A percentile compares a stretch with the other conserved stretches of the same genome.
phyloP scores from a whole-genome alignment of 2,329 filamentous ascomycete species.

The Diaporthe humulicola region DNA sequence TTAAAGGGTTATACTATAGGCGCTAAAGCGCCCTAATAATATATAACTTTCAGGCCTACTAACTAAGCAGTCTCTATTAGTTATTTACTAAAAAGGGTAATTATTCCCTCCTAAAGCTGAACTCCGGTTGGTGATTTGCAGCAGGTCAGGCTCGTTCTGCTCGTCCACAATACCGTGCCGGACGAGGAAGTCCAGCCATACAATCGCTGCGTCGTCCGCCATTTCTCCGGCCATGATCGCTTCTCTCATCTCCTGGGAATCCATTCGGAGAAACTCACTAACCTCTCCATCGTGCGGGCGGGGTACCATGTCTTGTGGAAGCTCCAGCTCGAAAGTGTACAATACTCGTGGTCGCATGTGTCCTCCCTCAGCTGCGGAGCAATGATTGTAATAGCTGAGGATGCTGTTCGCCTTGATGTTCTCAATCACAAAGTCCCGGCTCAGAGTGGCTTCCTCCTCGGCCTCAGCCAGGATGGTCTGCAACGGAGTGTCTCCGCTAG shows the following conservation, averaged over 20 bases:
- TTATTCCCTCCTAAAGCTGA: too few species aligned
- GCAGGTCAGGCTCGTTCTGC: conserved; percentile 2
- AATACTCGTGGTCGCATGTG: neutral
- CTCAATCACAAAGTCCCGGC: neutral
- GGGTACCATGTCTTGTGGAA: neutral
- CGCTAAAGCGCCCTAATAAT: too few species aligned
- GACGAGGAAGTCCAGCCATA: conserved; percentile 20
- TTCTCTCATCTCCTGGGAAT: neutral
- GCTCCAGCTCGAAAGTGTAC: neutral
- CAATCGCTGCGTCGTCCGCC: conserved; percentile 6
- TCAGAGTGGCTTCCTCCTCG: neutral
- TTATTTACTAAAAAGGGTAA: too few species aligned
- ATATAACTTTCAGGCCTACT: too few species aligned
- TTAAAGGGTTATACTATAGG: too few species aligned
- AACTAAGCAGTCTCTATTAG: too few species aligned
- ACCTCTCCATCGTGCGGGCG: neutral
- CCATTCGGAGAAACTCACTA: conserved; percentile 15
- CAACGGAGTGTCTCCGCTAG: neutral
- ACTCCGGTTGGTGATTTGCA: conserved; percentile 1
- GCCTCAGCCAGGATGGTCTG: neutral
- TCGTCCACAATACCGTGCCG: conserved; percentile 12
- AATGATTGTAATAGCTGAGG: neutral
- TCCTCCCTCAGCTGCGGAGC: neutral
- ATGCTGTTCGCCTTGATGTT: neutral
- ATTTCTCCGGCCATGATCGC: conserved; percentile 12